Evolutionary conservation across 2,329 filamentous ascomycete species (phyloP).

Genomic region (Beauveria sp.): DNA sequence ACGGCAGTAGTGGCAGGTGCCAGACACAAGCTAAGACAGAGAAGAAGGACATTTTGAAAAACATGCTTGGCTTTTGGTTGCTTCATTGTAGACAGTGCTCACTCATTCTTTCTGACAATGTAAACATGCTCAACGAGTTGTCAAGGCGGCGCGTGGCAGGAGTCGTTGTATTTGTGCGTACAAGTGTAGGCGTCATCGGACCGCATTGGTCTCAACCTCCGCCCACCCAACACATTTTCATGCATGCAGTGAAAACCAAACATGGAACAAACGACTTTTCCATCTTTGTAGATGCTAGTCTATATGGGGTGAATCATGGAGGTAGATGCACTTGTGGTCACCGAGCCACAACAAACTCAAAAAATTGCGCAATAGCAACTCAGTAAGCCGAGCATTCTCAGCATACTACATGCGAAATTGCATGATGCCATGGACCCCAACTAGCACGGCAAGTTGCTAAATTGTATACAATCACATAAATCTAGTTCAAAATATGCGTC

Average conservation of each 20-base stretch:
- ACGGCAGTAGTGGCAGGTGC: conserved; percentile 41
- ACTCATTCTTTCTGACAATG: too few species aligned
- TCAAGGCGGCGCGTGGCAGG: neutral
- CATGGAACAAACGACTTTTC: neutral
- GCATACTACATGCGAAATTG: too few species aligned
- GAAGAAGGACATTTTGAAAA: conserved; percentile 19
- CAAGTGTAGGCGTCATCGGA: neutral
- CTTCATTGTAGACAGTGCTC: neutral
- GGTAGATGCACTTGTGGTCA: neutral
- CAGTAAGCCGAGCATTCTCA: too few species aligned
- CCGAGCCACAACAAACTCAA: neutral
- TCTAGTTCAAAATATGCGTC: too few species aligned
- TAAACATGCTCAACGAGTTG: neutral
- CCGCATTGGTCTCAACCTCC: neutral
- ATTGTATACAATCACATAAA: too few species aligned
- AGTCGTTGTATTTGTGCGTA: neutral
- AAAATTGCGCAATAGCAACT: too few species aligned
- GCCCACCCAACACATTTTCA: neutral
- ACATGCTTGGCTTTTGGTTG: conserved; percentile 10
- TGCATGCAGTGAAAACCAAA: neutral
- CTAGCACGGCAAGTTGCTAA: too few species aligned
- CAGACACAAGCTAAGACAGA: conserved; percentile 26
- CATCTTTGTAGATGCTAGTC: neutral
- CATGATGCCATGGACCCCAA: too few species aligned
- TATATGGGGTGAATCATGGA: neutral